Evolutionary conservation across 2,329 filamentous ascomycete genomes (phyloP).

Genomic region (Exserohilum turcica): DNA sequence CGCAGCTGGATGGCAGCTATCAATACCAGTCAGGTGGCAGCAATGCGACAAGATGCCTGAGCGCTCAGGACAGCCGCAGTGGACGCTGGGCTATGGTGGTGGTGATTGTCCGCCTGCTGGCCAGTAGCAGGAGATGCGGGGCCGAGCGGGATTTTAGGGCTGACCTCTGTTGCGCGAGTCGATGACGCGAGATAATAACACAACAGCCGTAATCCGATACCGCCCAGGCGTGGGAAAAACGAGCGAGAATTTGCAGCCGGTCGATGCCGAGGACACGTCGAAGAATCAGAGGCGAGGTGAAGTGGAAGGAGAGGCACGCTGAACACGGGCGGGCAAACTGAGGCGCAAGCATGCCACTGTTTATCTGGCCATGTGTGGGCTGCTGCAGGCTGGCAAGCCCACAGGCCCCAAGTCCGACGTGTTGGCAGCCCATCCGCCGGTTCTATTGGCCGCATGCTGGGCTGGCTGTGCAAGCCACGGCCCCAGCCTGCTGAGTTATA

Average conservation of each 20-base stretch:
- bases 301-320: conserved; percentile 10
- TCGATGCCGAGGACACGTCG: neutral
- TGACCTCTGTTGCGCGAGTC: conserved; percentile 22
- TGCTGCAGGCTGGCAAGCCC: conserved; percentile 23
- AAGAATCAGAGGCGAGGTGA: conserved; percentile 6
- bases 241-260: neutral
- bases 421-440: conserved; percentile 18
- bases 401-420: conserved; percentile 26
- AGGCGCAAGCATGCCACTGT: conserved; percentile 27
- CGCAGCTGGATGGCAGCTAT: conserved; percentile 22
- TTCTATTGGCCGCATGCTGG: conserved; percentile 27
- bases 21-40: conserved; percentile 10
- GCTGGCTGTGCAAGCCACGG: conserved; percentile 13
- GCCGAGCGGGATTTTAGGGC: conserved; percentile 33
- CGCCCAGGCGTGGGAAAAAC: neutral
- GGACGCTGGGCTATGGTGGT: conserved; percentile 21
- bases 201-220: neutral
- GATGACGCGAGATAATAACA: conserved; percentile 24
- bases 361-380: conserved; percentile 23
- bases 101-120: conserved; percentile 26
- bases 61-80: conserved; percentile 14
- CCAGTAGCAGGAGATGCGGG: conserved; percentile 35
- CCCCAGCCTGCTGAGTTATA: conserved; percentile 30
- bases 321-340: conserved; percentile 10
- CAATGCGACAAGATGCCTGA: conserved; percentile 10